These are phyloP conservation scores for Ceratocystis destructans DNA, from an alignment of 2,329 filamentous ascomycete genomes.

Conservation along the genomic window DNA sequence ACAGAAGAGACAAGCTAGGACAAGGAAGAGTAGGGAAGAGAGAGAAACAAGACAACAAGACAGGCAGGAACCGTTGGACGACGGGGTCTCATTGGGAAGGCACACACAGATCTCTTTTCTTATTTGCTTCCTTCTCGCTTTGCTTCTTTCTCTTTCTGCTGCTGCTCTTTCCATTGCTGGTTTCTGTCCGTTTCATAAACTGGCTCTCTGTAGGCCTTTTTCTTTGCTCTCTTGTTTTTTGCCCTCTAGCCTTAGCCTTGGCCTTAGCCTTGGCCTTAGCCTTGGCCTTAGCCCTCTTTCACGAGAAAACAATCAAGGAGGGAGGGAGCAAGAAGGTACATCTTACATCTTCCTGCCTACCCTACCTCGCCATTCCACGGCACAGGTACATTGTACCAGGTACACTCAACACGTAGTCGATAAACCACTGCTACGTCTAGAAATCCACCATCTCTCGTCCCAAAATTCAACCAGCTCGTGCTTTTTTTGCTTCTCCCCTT, in stretches of 20 bases:
- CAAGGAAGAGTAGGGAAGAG: neutral
- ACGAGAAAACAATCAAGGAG: neutral
- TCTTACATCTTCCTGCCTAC: neutral
- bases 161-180: neutral
- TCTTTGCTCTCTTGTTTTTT: neutral
- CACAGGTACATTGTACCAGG: neutral
- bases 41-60: slow-evolving; percentile 6
- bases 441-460: neutral
- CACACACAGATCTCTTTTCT: neutral
- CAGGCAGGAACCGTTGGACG: neutral
- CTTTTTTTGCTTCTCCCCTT: neutral
- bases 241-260: neutral
- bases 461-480: neutral
- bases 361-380: slow-evolving; percentile 4
- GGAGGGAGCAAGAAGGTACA: neutral
- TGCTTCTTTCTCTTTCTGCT: neutral
- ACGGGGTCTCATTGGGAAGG: slow-evolving; percentile 2
- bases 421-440: neutral
- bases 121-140: neutral
- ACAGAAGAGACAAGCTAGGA: neutral
- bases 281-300: neutral
- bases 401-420: neutral
- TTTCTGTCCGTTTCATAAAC: too few species aligned
- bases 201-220: neutral
- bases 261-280: too few species aligned